These are phyloP conservation scores for Boletus sp. DNA, from an alignment of 768 basidiomycete species.

Conservation along the genomic window DNA sequence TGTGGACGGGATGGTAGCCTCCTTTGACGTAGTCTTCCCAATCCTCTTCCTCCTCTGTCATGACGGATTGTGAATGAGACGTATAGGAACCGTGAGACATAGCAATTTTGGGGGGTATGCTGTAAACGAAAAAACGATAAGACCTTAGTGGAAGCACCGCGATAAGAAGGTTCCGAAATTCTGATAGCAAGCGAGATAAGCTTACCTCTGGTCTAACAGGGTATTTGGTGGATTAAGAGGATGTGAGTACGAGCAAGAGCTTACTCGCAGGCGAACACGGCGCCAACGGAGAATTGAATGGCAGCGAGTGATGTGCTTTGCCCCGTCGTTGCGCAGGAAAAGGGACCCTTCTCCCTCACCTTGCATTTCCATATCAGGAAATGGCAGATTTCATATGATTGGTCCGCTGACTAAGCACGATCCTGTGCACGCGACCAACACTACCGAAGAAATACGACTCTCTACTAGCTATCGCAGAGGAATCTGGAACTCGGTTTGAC, in stretches of 20 bases:
- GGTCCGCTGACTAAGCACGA: slow-evolving; percentile 26
- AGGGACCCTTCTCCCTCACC: not conserved
- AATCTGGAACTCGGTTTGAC: not conserved
- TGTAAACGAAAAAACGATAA: slow-evolving; percentile 34
- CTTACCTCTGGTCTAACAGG: slow-evolving; percentile 25
- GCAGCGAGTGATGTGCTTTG: not conserved
- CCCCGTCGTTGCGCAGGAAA: slow-evolving; percentile 9
- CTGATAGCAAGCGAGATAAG: slow-evolving; percentile 27
- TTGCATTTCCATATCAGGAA: slow-evolving; percentile 18
- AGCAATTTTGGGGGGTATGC: slow-evolving; percentile 33
- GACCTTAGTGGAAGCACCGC: slow-evolving; percentile 20
- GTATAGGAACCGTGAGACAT: slow-evolving; percentile 77
- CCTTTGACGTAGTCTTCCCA: slow-evolving; percentile 86
- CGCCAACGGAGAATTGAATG: not conserved
- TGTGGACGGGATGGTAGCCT: slow-evolving; percentile 90
- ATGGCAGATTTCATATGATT: slow-evolving; percentile 27
- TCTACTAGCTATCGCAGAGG: no score
- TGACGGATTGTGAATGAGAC: slow-evolving; percentile 70
- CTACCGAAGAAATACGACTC: no score
- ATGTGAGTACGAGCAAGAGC: not conserved
- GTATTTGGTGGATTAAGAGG: slow-evolving; percentile 15
- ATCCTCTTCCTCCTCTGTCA: slow-evolving; percentile 91
- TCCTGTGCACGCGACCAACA: slow-evolving; percentile 15
- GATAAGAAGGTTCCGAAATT: slow-evolving; percentile 29
- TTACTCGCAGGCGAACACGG: not conserved